phyloP scores from a whole-genome alignment of 2,329 filamentous ascomycete genomes.

The Fusarium zealandicum region DNA sequence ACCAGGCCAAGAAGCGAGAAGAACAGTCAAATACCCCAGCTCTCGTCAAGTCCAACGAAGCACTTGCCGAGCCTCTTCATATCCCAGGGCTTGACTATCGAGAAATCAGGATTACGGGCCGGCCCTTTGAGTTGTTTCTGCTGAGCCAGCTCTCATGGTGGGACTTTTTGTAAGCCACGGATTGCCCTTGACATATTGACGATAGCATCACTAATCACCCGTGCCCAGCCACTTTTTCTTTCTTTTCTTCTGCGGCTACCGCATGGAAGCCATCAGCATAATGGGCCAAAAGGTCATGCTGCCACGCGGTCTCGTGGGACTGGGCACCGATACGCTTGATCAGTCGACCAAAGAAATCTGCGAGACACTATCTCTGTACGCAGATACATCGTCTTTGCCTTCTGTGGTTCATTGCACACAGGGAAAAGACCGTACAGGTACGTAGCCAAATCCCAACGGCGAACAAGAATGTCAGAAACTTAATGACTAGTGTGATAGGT shows the following conservation, averaged over 20 bases:
- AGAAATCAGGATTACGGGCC: constrained; percentile 77
- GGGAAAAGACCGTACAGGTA: constrained; percentile 76
- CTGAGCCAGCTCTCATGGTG: constrained; percentile 72
- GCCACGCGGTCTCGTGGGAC: constrained; percentile 72
- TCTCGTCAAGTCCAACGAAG: constrained; percentile 51
- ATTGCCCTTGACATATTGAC: neutral
- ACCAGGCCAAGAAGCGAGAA: constrained; percentile 68
- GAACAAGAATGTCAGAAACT: neutral
- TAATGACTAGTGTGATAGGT: constrained; percentile 58
- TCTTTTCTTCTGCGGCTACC: constrained; percentile 71
- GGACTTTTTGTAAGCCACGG: constrained; percentile 62
- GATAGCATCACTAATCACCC: neutral
- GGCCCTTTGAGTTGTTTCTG: constrained; percentile 72
- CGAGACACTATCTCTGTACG: constrained; percentile 43
- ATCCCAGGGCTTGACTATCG: constrained; percentile 70
- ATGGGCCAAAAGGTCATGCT: constrained; percentile 75
- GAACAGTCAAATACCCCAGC: constrained; percentile 54
- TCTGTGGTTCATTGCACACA: constrained; percentile 84
- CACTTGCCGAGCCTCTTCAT: constrained; percentile 62
- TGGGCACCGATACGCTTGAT: constrained; percentile 74
- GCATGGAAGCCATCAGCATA: constrained; percentile 72
- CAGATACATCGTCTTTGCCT: constrained; percentile 59
- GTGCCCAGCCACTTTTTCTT: constrained; percentile 56
- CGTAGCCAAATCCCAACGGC: neutral
- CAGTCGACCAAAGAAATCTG: constrained; percentile 69